A percentile compares a stretch with the other conserved stretches of the same genome.
phyloP scores from a whole-genome alignment of 805 yeast genomes.

The Candida coquimbonensis region DNA sequence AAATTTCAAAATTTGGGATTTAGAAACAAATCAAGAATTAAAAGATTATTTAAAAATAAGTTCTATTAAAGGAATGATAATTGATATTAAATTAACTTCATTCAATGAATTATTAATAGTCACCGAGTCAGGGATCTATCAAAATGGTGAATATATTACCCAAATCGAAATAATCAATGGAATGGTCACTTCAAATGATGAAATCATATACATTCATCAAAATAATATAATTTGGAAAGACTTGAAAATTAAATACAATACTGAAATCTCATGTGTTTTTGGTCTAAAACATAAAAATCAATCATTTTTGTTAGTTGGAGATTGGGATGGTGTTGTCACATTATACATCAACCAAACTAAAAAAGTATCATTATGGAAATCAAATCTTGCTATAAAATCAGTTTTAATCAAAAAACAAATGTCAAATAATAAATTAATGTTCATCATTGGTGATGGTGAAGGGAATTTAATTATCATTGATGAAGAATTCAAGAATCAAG shows the following conservation, averaged over 20 bases:
- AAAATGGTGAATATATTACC: slow-evolving; percentile 3
- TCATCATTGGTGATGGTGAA: slow-evolving; percentile 19
- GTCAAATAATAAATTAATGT: not conserved
- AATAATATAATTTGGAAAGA: slow-evolving; percentile 1
- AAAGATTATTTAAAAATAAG: slow-evolving; percentile 9
- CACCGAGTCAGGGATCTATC: slow-evolving; percentile 17
- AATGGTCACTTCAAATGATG: not conserved
- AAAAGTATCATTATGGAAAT: not conserved
- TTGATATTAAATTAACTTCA: slow-evolving; percentile 8
- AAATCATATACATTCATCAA: not conserved
- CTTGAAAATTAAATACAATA: not conserved
- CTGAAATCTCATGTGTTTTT: slow-evolving; percentile 14
- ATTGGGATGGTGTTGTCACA: slow-evolving; percentile 18
- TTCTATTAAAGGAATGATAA: slow-evolving; percentile 10
- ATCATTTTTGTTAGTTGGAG: slow-evolving; percentile 12
- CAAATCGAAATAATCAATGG: not conserved
- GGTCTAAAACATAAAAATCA: not conserved
- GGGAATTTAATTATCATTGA: slow-evolving; percentile 11
- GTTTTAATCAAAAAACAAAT: slow-evolving; percentile 10
- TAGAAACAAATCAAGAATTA: not conserved
- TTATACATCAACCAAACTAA: slow-evolving; percentile 6
- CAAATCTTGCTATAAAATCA: slow-evolving; percentile 13
- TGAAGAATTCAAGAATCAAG: not conserved
- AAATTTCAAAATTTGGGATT: not conserved
- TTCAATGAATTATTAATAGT: slow-evolving; percentile 5